Evolutionary conservation across 2,329 filamentous ascomycete genomes (phyloP), one percentile per base, ranked within the genome.

Genomic region (Penicillium sp.): DNA sequence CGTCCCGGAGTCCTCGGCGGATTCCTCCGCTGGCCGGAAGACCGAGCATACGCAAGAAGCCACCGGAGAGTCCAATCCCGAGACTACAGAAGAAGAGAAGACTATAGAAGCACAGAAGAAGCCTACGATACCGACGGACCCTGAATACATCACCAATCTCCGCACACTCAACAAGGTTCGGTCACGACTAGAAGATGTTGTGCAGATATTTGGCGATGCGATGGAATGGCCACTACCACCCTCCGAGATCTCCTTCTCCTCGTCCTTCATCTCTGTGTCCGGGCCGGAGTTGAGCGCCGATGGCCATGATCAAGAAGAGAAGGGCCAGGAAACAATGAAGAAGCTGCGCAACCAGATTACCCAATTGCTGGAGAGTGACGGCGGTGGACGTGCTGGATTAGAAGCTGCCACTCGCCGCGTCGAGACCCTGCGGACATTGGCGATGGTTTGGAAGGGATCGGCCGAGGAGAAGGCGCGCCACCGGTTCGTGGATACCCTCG

Each of bases 201-300:
- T 97, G 65, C 89, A 90, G 70, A 88, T 87, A 1, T 99, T 99
- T 70, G 93, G 92, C 33, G 88, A 95, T 63, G 93, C 94, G 26
- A 96, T 97, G 90, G 88, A 95, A 62, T 97, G 96, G 81, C 88
- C 90, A 1, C 85, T 97, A 43, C 90, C 93, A 1, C 92, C 93
- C 0, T 95, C 90, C 0, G 91, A 96, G 67, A 75, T 92, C 10
- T 93, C 89, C 0, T 84, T 95, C 50, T 84, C 87, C 39, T 93
- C 90, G 1, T 91, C 89, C 0, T 91, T 97, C 65, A 85, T 97
- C 40, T 95, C 90, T 5, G 91, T 97, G 10, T 96, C 92, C 0
- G 90, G 89, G 0, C 92, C 93, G 0, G 89, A 93, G 49, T 82
- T 86, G 0, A 86, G 85, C 15, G 81, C 74, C 51, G 81, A 82